Base-by-base conservation (phyloP, 345 rosid genomes). In the Pistacia atlantica region DNA sequence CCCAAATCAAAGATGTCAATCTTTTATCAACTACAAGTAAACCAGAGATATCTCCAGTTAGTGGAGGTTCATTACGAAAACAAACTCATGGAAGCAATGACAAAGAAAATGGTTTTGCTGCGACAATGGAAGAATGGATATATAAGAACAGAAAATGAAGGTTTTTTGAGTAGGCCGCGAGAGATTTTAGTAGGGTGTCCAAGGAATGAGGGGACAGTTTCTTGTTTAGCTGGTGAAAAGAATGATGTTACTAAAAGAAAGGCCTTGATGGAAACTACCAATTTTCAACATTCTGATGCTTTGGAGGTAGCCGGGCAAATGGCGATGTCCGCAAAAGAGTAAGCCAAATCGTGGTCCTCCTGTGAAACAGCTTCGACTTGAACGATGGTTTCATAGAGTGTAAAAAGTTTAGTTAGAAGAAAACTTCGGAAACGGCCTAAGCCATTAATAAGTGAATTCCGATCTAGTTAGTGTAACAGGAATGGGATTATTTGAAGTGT, bases 331-430 rank as follows among this genome's bases (percentile, higher is more conserved):
- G n/a, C 97, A 83, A 72, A 91, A 83, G 78, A 86, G 84, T 65
- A 93, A 93, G 80, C 86, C 91, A 49, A 79, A 75, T 25, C 71
- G 73, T n/a, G 91, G 85, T 59, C 99, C 98, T 55, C 93, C 95
- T 31, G 4, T 87, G 88, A 95, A 91, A 84, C 97, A 93, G 87
- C 98, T 92, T 64, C 84, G 97, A 69, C 93, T 93, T 25, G 95
- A 92, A 72, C 75, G 77, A 76, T 93, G 97, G 99, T 31, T 93
- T 68, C 83, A 81, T 81, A 86, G 83, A 80, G 72, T 78, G 62
- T 87, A 80, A 72, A 56, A 69, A 35, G 54, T 37, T n/a, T 22
- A 46, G n/a, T 57, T 38, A 38, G 11, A 3, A 31, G 28, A 13
- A 65, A 37, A 25, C 25, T 25, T 25, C 25, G 25, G 25, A 25